Evolutionary conservation across 495 filamentous ascomycete species (phyloP), one percentile per base, ranked within the genome.

Genomic region (Aspergillus homomorphus): DNA sequence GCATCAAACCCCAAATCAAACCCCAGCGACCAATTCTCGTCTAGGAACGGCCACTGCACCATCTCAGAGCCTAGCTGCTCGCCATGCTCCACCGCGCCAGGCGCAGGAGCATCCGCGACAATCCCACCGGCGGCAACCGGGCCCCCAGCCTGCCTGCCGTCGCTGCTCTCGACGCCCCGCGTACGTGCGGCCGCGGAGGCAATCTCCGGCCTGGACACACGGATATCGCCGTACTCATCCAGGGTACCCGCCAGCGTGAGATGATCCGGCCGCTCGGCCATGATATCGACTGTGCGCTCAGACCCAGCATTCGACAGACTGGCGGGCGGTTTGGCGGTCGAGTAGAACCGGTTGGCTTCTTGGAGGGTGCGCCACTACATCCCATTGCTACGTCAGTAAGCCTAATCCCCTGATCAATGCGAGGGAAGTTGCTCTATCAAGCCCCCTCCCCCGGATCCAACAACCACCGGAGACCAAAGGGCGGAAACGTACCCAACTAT

Each of bases 171-270:
- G 2, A 21, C 26, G 0, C 38, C 44, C 15, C 51, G 42, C 5
- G 41, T 22, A 16, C 45, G 7, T 22, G 44, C 18, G 6, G 54
- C n/a, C 15, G 49, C 20, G 1, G n/a, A n/a, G n/a, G n/a, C n/a
- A n/a, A 44, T n/a, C n/a, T 64, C 64, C 2, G 60, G 60, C 4
- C 60, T 41, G 1, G 51, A 51, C 4, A 62, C 53, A 4, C 75
- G 72, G 19, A 78, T 78, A 53, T 78, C 75, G 5, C 75, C 75
- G 50, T 78, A 78, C 56, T 78, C 75, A 56, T 78, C 75, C 28
- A 78, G 58, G 0, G 62, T 73, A 0, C 75, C 73, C 5, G 67
- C 75, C 1, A 78, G 59, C 0, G 73, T 68, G 20, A 77, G 65
- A 18, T 71, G 69, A 1, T 68, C 59, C 0, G 33, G 33, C 12